Conservation (phyloP, 257 asterid genomes). For the Solanum sparsipilum region DNA sequence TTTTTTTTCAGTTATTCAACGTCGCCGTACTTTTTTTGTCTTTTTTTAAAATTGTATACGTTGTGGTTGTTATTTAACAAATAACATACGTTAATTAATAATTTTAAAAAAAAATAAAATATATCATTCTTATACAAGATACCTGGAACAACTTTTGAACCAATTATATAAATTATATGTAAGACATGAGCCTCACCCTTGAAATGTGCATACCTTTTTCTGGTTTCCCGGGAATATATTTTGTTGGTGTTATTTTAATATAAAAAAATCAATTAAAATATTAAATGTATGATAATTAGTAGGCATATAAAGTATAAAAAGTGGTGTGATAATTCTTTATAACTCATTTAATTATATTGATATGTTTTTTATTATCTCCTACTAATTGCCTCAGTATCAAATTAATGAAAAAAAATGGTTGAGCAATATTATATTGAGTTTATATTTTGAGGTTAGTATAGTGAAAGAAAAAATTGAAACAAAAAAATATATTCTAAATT, state of each 20-base stretch:
- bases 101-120: background rate
- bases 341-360: background rate
- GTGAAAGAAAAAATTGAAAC: no score
- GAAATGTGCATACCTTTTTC: background rate
- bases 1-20: background rate
- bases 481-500: no score
- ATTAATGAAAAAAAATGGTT: background rate
- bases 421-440: background rate
- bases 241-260: background rate
- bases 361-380: no score
- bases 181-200: background rate
- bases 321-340: no score
- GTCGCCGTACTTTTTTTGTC: background rate
- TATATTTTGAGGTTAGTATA: no score
- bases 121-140: background rate
- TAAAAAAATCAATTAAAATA: no score
- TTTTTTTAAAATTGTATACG: background rate
- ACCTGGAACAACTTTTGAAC: background rate
- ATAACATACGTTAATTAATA: background rate
- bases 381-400: background rate
- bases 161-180: background rate
- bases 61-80: background rate
- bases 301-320: background rate
- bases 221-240: background rate
- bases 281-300: no score